Percentiles rank a stretch among this genome's conserved stretches.
Evolutionary conservation across 768 basidiomycete species (phyloP).

Genomic region (Pleurotus platypus): DNA sequence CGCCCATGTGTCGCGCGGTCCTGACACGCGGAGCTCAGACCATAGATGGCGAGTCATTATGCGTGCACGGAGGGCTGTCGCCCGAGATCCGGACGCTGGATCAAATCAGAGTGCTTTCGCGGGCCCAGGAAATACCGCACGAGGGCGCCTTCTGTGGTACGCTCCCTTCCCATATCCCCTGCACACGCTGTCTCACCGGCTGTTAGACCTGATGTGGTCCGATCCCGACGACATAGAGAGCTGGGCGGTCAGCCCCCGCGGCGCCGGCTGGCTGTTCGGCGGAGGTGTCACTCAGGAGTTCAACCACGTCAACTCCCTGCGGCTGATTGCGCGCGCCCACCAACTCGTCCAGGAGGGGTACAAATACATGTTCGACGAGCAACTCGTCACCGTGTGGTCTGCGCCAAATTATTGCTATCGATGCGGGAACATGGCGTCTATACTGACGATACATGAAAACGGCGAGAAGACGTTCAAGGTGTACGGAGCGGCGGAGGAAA

Average conservation of each 20-base stretch:
- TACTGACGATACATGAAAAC: conserved; percentile 77
- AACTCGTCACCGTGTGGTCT: conserved; percentile 91
- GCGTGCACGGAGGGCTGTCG: conserved; percentile 94
- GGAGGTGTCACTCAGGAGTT: conserved; percentile 87
- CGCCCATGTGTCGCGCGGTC: too few relatives aligned
- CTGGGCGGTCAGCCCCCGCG: conserved; percentile 96
- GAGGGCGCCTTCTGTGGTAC: conserved; percentile 96
- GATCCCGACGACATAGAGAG: conserved; percentile 94
- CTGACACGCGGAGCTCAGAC: conserved; percentile 47
- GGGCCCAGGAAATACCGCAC: conserved; percentile 98
- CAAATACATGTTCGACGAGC: conserved; percentile 95
- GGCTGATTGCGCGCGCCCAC: conserved; percentile 90
- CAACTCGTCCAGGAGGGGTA: conserved; percentile 95
- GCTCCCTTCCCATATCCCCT: conserved; percentile 15
- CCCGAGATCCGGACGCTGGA: conserved; percentile 95
- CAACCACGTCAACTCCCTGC: conserved; percentile 86
- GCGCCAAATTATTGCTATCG: conserved; percentile 82
- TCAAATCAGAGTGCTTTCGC: conserved; percentile 87
- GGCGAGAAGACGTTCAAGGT: conserved; percentile 72
- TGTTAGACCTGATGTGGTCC: conserved; percentile 95
- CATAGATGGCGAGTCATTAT: conserved; percentile 88
- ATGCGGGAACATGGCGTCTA: conserved; percentile 89
- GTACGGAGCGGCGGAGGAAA: conserved; percentile 86
- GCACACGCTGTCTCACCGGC: neutral
- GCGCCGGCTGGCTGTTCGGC: conserved; percentile 95